These are phyloP conservation scores for Phytopythium oedochilum DNA, from an alignment of 352 stramenopile genomes.

Conservation along the genomic window DNA sequence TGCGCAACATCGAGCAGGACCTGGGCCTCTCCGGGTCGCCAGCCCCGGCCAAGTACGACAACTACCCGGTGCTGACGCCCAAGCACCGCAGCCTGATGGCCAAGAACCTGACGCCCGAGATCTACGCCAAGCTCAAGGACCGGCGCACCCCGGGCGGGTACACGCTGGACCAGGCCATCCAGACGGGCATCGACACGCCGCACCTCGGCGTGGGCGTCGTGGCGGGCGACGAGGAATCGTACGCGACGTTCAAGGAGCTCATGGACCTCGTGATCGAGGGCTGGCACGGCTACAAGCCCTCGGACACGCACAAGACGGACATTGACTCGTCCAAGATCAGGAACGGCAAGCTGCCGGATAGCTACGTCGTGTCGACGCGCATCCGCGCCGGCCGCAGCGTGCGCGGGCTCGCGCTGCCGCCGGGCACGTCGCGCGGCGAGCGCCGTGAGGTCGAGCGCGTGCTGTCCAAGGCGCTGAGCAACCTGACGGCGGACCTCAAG, in stretches of 20 bases:
- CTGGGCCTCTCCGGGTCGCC: conserved; percentile 34
- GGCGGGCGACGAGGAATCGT: conserved; percentile 82
- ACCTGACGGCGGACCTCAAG: conserved; percentile 59
- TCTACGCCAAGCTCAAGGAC: conserved; percentile 69
- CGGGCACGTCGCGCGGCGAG: conserved; percentile 66
- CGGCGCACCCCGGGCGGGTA: conserved; percentile 61
- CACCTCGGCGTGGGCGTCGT: conserved; percentile 72
- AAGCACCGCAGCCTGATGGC: conserved; percentile 73
- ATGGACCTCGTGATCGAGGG: conserved; percentile 79
- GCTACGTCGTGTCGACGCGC: conserved; percentile 87
- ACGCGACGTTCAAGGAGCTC: conserved; percentile 70
- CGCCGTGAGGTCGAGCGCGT: conserved; percentile 65
- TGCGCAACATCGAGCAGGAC: conserved; percentile 61
- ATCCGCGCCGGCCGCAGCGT: conserved; percentile 86
- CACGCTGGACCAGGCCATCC: conserved; percentile 81
- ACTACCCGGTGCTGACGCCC: conserved; percentile 75
- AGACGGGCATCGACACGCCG: conserved; percentile 63
- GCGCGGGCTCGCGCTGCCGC: conserved; percentile 72
- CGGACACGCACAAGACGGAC: conserved; percentile 64
- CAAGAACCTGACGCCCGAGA: conserved; percentile 69
- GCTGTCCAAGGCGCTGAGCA: conserved; percentile 63
- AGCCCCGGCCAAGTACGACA: conserved; percentile 34
- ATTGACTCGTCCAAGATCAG: conserved; percentile 63
- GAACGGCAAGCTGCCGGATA: conserved; percentile 50
- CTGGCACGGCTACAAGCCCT: conserved; percentile 69